Conservation (phyloP, 768 basidiomycete species). For the Obba rivulosa region DNA sequence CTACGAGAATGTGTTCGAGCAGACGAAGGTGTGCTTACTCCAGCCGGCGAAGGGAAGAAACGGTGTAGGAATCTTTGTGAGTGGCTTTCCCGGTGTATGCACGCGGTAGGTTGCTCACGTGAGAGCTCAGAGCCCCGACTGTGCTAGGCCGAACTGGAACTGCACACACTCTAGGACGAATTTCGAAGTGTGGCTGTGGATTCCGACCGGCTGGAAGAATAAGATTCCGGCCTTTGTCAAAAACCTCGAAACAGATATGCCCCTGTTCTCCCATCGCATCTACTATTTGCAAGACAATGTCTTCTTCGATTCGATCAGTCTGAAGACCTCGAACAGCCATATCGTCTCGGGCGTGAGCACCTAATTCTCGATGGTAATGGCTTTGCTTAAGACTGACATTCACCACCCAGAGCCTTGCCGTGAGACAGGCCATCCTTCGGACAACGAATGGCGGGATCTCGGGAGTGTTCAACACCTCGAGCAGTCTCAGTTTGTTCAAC, state of each 20-base stretch:
- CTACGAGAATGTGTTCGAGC: slow-evolving; percentile 4
- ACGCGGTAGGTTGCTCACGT: too few relatives aligned
- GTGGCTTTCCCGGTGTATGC: too few relatives aligned
- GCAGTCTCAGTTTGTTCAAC: slow-evolving; percentile 25
- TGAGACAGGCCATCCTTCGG: slow-evolving; percentile 14
- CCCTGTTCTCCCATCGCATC: slow-evolving; percentile 25
- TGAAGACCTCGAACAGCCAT: slow-evolving; percentile 23
- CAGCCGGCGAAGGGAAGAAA: slow-evolving; percentile 10
- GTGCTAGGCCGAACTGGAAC: too few relatives aligned
- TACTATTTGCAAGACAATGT: slow-evolving; percentile 24
- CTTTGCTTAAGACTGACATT: neutral
- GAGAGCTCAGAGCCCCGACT: too few relatives aligned
- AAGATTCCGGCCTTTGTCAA: slow-evolving; percentile 19
- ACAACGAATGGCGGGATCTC: slow-evolving; percentile 31
- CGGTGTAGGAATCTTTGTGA: slow-evolving; percentile 28
- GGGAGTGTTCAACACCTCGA: slow-evolving; percentile 31
- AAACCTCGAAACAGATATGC: slow-evolving; percentile 23
- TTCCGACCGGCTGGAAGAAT: too few relatives aligned
- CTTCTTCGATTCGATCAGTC: slow-evolving; percentile 20
- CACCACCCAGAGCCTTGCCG: slow-evolving; percentile 12
- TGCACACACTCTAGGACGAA: too few relatives aligned
- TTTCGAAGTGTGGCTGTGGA: too few relatives aligned
- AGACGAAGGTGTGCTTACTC: slow-evolving; percentile 18
- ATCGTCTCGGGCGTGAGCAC: slow-evolving; percentile 25
- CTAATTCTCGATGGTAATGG: too few relatives aligned